Conservation (phyloP, 2,329 filamentous ascomycete species). For the Keithomyces neogunnii region DNA sequence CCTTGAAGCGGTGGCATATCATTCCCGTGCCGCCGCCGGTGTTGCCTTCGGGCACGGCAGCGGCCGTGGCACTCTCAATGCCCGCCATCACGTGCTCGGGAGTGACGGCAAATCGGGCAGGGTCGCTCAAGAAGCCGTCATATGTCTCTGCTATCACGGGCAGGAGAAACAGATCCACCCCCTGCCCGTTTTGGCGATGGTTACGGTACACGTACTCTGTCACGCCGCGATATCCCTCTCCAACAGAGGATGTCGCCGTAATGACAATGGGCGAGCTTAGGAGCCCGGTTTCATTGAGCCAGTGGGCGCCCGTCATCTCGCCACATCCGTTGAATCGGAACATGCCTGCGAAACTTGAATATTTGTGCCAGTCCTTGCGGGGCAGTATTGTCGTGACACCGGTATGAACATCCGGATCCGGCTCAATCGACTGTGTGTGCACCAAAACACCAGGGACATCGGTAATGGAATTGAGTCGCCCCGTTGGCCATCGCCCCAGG, state of each 20-base stretch:
- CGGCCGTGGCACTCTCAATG: slow-evolving; percentile 41
- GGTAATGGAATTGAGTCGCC: slow-evolving; percentile 40
- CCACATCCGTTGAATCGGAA: slow-evolving; percentile 58
- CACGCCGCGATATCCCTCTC: slow-evolving; percentile 49
- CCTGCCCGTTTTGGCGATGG: slow-evolving; percentile 30
- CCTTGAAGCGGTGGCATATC: slow-evolving; percentile 58
- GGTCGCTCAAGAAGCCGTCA: slow-evolving; percentile 53
- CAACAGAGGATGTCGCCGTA: slow-evolving; percentile 50
- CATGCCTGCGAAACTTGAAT: slow-evolving; percentile 38
- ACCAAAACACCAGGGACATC: slow-evolving; percentile 41
- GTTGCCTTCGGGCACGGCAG: slow-evolving; percentile 51
- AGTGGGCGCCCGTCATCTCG: slow-evolving; percentile 53
- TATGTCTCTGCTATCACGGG: slow-evolving; percentile 57
- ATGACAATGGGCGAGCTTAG: slow-evolving; percentile 51
- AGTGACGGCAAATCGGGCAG: slow-evolving; percentile 44
- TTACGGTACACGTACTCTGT: slow-evolving; percentile 45
- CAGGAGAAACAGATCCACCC: slow-evolving; percentile 43
- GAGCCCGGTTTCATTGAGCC: slow-evolving; percentile 53
- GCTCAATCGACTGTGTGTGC: slow-evolving; percentile 33
- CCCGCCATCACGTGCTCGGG: slow-evolving; percentile 44
- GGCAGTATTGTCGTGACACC: slow-evolving; percentile 43
- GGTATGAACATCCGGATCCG: slow-evolving; percentile 32
- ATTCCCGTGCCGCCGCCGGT: slow-evolving; percentile 61
- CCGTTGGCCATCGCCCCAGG: slow-evolving; percentile 34
- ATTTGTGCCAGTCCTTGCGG: slow-evolving; percentile 32